Percentiles rank a stretch among this genome's conserved stretches.
phyloP scores from a whole-genome alignment of 1,284 basidiomycete species.

The Chondrostereum purpureum region DNA sequence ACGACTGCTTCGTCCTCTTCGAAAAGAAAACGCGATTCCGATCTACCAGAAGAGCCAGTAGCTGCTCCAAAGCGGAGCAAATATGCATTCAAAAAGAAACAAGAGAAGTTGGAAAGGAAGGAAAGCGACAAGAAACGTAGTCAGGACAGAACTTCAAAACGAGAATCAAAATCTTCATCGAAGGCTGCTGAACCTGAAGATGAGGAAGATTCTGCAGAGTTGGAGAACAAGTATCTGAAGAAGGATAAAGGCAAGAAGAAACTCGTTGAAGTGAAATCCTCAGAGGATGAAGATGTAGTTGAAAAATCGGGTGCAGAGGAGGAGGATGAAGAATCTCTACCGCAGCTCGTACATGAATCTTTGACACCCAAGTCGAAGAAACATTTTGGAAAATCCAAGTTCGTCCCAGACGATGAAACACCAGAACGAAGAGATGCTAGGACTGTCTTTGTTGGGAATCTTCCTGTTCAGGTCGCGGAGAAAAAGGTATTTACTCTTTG shows the following conservation, averaged over 20 bases:
- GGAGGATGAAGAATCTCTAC: background rate
- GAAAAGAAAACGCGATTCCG: background rate
- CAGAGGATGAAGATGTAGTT: too few relatives aligned
- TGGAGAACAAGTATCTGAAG: background rate
- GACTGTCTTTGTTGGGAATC: constrained; percentile 92
- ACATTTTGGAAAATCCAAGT: constrained; percentile 27
- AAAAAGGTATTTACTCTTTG: constrained; percentile 49
- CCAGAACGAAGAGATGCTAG: constrained; percentile 66
- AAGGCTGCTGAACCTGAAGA: background rate
- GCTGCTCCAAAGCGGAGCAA: background rate
- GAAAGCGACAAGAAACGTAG: background rate
- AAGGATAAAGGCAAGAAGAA: background rate
- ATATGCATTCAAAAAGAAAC: background rate
- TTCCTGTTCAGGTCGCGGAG: constrained; percentile 72
- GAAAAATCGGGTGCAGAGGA: background rate
- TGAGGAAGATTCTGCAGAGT: background rate
- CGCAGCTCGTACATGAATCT: constrained; percentile 32
- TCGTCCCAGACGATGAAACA: constrained; percentile 63
- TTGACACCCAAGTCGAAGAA: constrained; percentile 17
- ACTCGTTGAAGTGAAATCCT: background rate
- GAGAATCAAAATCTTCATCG: too few relatives aligned
- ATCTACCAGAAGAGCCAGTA: background rate
- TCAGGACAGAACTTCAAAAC: too few relatives aligned
- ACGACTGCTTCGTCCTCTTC: background rate
- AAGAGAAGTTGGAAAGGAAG: background rate